Conservation (phyloP, 805 yeast genomes). For the Schizosaccharomyces lindneri region DNA sequence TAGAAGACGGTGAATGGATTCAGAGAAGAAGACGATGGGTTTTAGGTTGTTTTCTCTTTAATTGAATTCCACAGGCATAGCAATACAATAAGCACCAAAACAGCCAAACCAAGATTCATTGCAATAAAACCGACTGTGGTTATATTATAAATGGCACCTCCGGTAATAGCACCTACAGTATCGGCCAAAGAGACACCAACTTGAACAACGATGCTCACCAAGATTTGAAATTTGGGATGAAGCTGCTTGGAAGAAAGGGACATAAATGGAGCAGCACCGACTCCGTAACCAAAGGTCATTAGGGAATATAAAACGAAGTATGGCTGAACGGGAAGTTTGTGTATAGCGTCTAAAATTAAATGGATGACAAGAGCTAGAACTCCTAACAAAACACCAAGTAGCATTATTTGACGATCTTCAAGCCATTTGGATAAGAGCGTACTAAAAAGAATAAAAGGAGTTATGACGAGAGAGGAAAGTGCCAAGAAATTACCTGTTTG, state of each 20-base stretch:
- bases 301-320: not conserved
- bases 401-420: not conserved
- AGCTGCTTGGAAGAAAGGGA: not conserved
- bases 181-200: not conserved
- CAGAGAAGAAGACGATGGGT: too few species aligned
- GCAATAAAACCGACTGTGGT: not conserved
- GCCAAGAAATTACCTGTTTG: not conserved
- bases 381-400: not conserved
- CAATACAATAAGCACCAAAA: too few species aligned
- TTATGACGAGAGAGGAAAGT: not conserved
- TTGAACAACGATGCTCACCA: not conserved
- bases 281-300: not conserved
- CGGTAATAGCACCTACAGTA: not conserved
- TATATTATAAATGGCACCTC: not conserved
- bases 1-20: too few species aligned
- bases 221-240: not conserved
- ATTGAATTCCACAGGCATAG: too few species aligned
- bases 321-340: not conserved
- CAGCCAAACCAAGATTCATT: too few species aligned
- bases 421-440: not conserved
- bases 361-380: not conserved
- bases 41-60: too few species aligned
- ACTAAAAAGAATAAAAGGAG: not conserved
- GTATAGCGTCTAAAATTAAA: not conserved
- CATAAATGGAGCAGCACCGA: not conserved